Conservation (phyloP, 2,329 filamentous ascomycete species). For the Aspergillus sclerotialis region DNA sequence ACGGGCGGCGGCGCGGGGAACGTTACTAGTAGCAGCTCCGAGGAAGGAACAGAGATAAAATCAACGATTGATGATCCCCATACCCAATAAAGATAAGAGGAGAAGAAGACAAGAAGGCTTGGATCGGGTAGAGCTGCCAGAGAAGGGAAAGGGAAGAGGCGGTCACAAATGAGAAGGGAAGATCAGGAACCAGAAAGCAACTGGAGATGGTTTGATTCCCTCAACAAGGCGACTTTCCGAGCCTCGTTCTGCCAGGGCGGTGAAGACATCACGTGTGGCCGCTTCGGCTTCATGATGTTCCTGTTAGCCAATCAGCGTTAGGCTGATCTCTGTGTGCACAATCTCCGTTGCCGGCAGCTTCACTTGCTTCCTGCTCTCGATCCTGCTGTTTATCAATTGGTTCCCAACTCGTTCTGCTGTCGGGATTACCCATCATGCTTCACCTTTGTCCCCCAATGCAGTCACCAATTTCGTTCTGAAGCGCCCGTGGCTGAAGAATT, state of each 20-base stretch:
- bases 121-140: conserved; percentile 4
- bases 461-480: conserved; percentile 70
- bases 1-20: conserved; percentile 21
- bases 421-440: conserved; percentile 49
- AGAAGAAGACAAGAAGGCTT: conserved; percentile 2
- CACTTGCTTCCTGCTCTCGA: conserved; percentile 17
- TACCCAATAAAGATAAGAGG: conserved; percentile 8
- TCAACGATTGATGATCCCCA: conserved; percentile 18
- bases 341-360: conserved; percentile 32
- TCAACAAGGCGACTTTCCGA: not conserved
- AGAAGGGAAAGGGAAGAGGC: conserved; percentile 4
- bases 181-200: conserved; percentile 5
- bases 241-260: not conserved
- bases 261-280: conserved; percentile 6
- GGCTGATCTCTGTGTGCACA: conserved; percentile 32
- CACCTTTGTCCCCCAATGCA: no score
- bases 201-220: no score
- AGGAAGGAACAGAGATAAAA: conserved; percentile 16
- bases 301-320: conserved; percentile 22
- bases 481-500: conserved; percentile 76
- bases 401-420: conserved; percentile 7
- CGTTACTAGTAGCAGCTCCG: conserved; percentile 20
- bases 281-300: conserved; percentile 9
- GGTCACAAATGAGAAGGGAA: conserved; percentile 8
- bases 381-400: conserved; percentile 23